Evolutionary conservation across 306 rosid species (phyloP).

Genomic region (Glycyrrhiza uralensis): DNA sequence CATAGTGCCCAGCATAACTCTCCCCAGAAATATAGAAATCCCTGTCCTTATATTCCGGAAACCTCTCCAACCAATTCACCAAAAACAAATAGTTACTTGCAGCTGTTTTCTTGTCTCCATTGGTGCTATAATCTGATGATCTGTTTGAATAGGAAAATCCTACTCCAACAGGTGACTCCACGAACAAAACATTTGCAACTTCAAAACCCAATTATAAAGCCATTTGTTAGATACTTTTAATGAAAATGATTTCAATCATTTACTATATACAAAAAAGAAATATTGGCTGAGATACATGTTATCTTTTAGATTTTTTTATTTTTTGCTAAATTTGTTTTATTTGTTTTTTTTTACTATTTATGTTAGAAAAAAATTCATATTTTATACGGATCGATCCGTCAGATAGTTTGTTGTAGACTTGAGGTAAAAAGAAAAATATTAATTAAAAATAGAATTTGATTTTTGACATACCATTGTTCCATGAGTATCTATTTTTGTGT

Average conservation of each 20-base stretch:
- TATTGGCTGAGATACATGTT: too few species aligned
- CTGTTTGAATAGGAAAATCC: constrained; percentile 90
- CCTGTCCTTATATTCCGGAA: constrained; percentile 67
- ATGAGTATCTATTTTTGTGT: constrained; percentile 50
- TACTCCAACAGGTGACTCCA: constrained; percentile 91
- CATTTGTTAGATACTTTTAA: neutral
- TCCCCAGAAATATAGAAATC: constrained; percentile 86
- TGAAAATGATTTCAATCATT: neutral
- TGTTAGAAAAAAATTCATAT: too few species aligned
- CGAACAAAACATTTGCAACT: constrained; percentile 87
- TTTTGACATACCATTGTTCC: constrained; percentile 61
- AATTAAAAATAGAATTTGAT: neutral
- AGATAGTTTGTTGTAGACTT: too few species aligned
- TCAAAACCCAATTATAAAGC: constrained; percentile 10
- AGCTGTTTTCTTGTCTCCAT: constrained; percentile 78
- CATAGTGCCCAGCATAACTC: constrained; percentile 96
- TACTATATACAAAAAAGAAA: too few species aligned
- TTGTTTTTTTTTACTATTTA: too few species aligned
- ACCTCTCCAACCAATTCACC: constrained; percentile 86
- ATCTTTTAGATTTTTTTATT: too few species aligned
- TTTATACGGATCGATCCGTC: too few species aligned
- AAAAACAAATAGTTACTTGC: constrained; percentile 58
- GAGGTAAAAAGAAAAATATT: neutral
- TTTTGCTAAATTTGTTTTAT: too few species aligned
- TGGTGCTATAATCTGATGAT: constrained; percentile 52